Base-by-base conservation (phyloP, 371 early-diverging fungal genomes). In the Lichtheimia ramosa region DNA sequence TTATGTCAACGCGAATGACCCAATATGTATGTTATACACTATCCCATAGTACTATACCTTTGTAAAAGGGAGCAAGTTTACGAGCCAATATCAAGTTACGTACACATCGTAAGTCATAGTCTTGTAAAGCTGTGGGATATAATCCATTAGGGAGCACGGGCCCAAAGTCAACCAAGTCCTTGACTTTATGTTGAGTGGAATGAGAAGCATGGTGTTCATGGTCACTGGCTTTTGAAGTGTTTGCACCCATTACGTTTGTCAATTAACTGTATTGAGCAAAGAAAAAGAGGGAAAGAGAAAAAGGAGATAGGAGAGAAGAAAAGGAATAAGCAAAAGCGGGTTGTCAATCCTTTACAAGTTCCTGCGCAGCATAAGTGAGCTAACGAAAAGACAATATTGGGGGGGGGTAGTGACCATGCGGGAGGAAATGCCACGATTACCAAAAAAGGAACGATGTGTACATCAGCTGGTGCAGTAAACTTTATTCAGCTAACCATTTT, bases 41-140 rank as follows among this genome's bases (percentile, higher is more conserved):
- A 27, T 27, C 27, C n/a, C n/a, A n/a, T n/a, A n/a, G n/a, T 16
- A 46, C 1, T n/a, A 46, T 75, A 58, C 96, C 96, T 67, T 85
- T 84, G 70, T 96, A 96, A 64, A 96, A 96, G 6, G 96, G 96
- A 8, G 93, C 88, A 51, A 96, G 68, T 54, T 83, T 84, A 16
- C 94, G 83, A 5, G 83, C 84, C 2, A 84, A 59, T 54, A 96
- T 95, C 53, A 94, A 71, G n/a, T 83, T 78, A 42, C 84, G 82
- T n/a, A 96, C 87, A 23, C 83, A 77, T 41, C 86, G 75, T 20
- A 70, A 67, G 73, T 96, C 93, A 64, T 85, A 96, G 67, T 96
- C 95, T 68, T 87, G 89, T 16, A 81, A 77, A 8, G 81, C 80
- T 2, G 73, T 74, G 3, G 87, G 63, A 68, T 94, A 94, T 10